Base-by-base conservation (phyloP, 805 yeast genomes). In the Candida ponderosae region DNA sequence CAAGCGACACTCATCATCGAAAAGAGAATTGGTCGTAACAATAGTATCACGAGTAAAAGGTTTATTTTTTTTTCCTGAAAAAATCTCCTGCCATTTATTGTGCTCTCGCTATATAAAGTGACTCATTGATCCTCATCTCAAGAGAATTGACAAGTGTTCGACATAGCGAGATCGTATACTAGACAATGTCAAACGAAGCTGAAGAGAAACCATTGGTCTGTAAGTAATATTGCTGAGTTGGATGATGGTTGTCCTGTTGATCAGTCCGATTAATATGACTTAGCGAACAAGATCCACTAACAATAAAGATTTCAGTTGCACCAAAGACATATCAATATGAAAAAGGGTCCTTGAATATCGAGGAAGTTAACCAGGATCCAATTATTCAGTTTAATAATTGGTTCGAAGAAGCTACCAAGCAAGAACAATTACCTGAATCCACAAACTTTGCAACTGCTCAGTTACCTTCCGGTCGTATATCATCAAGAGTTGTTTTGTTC, bases 291-390 rank as follows among this genome's bases (percentile, higher is more conserved):
- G 11, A 26, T 15, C 28, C n/a, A 13, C 11, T 5, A 14, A 26
- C 4, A 26, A 26, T 16, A 18, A 18, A n/a, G 10, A 13, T 30
- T 16, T 17, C 9, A 53, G 56, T 86, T 60, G 95, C 95, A 3
- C 96, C 95, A 18, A 74, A 80, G 50, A 85, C 96, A 0, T 83
- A 85, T 49, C 97, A 89, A 58, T 89, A 89, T 60, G 79, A 79
- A 40, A 81, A 83, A 54, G 74, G 66, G 31, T 68, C 74, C 14
- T 60, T 88, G 39, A 68, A 70, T 34, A 79, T 73, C 32, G 40
- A 59, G 0, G 76, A 83, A 20, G 61, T 87, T 13, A 56, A 53
- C 11, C 31, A 56, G 6, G 74, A 75, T 44, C 97, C 97, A 18
- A 74, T 86, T 16, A 64, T 62, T 9, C 95, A 87, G 58, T 93